Evolutionary conservation across 1,139 yeast genomes (phyloP).

Genomic region (Lodderomyces theae): DNA sequence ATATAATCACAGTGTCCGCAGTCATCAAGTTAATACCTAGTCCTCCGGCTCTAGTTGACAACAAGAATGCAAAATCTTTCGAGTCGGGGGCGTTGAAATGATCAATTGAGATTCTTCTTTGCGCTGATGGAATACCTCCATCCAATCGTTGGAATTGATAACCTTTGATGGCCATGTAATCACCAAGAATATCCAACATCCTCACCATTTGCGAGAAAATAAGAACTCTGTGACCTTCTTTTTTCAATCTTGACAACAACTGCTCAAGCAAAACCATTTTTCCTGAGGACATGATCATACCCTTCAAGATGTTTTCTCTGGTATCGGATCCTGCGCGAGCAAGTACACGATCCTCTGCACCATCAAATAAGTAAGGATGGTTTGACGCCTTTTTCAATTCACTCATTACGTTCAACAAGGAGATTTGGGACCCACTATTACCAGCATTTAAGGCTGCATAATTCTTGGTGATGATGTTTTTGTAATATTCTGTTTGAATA

Average conservation of each 20-base stretch:
- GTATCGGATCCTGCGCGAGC: conserved; percentile 57
- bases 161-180: conserved; percentile 87
- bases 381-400: conserved; percentile 96
- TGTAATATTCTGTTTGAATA: conserved; percentile 90
- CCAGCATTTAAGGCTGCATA: conserved; percentile 91
- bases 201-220: conserved; percentile 97
- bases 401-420: conserved; percentile 86
- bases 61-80: conserved; percentile 83
- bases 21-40: conserved; percentile 97
- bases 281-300: conserved; percentile 96
- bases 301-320: conserved; percentile 80
- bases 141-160: conserved; percentile 88
- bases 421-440: conserved; percentile 73
- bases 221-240: conserved; percentile 94
- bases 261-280: conserved; percentile 96
- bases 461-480: conserved; percentile 87
- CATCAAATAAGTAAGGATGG: conserved; percentile 93
- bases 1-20: conserved; percentile 95
- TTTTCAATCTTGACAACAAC: conserved; percentile 72
- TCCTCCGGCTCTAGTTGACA: conserved; percentile 98
- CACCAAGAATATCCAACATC: conserved; percentile 92
- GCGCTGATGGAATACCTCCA: conserved; percentile 94
- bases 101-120: conserved; percentile 90
- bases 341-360: conserved; percentile 83
- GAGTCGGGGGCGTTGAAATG: conserved; percentile 95